Evolutionary conservation across 352 stramenopile genomes (phyloP), one percentile per base, ranked within the genome.

Genomic region (Phytophthora tentaculata): DNA sequence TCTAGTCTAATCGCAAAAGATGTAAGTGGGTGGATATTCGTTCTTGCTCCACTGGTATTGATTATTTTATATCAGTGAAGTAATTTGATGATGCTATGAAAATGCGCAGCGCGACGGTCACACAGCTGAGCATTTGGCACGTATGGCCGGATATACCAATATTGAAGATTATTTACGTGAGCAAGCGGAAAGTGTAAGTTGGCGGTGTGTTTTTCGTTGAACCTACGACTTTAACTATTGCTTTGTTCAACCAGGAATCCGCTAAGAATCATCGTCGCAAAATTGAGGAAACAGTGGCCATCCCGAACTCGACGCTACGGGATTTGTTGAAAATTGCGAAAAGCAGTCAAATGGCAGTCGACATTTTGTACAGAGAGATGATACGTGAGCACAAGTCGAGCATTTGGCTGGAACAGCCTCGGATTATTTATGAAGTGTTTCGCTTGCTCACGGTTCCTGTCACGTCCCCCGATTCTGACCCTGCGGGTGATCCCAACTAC

Each of bases 391-490:
- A 78, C 32, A 88, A 90, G 64, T 92, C 83, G 22, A 82, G 76
- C 8, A 59, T 61, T 26, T 96, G 86, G 86, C 73, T 96, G 7
- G 81, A 93, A 43, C 80, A 94, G 39, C 86, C 88, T 43, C 79
- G 69, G 37, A 90, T 96, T 80, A 88, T 96, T 69, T 87, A 88
- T 66, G 88, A 96, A 62, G 83, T 94, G 2, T 91, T 96, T 63
- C 77, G 72, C 12, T 63, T 94, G 13, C 56, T 96, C 14, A 95
- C 88, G 22, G 49, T 81, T n/a, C 51, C 67, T 23, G 69, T 67
- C 20, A 61, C 73, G 26, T 79, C 76, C 9, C 61, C 68, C n/a
- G 68, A 81, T n/a, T 66, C 61, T 0, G 73, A 78, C 3, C 58
- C 54, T 19, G 64, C 61, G 26, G 69, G 78, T 58, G 86, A 96